Evolutionary conservation across 306 rosid genomes (phyloP).

Genomic region (Sicyos edulis): DNA sequence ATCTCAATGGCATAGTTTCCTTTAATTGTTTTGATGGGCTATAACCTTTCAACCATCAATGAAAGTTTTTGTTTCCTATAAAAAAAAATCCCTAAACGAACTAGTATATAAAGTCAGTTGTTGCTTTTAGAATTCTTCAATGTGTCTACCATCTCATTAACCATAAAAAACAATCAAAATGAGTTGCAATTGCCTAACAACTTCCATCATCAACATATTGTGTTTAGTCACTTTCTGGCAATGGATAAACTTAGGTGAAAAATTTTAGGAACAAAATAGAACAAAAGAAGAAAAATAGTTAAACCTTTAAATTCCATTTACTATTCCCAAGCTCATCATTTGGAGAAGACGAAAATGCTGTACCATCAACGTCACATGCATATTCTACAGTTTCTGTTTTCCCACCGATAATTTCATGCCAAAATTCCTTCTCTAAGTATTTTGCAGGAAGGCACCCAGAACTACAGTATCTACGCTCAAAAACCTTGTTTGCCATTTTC

Average conservation of each 20-base stretch:
- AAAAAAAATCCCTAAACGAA: too few relatives aligned
- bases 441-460: conserved; percentile 71
- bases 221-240: neutral
- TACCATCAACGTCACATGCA: conserved; percentile 99
- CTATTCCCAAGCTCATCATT: conserved; percentile 81
- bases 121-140: neutral
- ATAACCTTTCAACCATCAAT: too few relatives aligned
- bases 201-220: neutral
- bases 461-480: conserved; percentile 76
- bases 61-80: too few relatives aligned
- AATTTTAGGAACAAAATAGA: neutral
- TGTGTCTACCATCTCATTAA: neutral
- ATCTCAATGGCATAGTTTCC: too few relatives aligned
- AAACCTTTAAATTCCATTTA: conserved; percentile 94
- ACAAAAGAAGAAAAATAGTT: conserved; percentile 26
- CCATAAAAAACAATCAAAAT: neutral
- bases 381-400: conserved; percentile 91
- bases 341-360: conserved; percentile 89
- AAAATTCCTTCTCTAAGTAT: conserved; percentile 86
- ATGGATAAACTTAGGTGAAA: neutral
- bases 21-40: too few relatives aligned
- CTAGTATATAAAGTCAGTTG: neutral
- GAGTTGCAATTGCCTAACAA: neutral
- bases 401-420: conserved; percentile 89
- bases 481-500: conserved; percentile 92